Evolutionary conservation across 306 rosid species (phyloP).

Genomic region (Carpinus fangiana): DNA sequence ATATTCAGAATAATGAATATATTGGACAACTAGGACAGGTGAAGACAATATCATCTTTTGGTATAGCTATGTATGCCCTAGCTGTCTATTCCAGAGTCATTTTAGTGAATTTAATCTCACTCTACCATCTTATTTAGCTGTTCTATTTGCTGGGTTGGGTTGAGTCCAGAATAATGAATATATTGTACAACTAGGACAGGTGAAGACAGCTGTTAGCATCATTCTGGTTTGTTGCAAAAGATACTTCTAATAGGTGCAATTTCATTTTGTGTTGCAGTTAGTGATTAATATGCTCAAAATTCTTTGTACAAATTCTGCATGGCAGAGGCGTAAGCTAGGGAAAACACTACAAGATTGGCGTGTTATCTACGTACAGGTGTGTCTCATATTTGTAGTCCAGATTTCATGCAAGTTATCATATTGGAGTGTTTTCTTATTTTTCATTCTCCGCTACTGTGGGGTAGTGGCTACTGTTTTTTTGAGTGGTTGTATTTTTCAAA

Average conservation of each 20-base stretch:
- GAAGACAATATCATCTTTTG: conserved; percentile 29
- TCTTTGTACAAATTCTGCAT: conserved; percentile 87
- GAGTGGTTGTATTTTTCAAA: background rate
- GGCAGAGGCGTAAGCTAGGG: conserved; percentile 99
- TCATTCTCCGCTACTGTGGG: background rate
- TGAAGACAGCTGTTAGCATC: background rate
- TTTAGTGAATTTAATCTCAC: background rate
- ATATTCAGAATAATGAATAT: conserved; percentile 69
- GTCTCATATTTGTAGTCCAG: conserved; percentile 28
- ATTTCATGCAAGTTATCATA: background rate
- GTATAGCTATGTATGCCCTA: conserved; percentile 4
- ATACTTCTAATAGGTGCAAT: conserved; percentile 32
- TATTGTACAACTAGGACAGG: background rate
- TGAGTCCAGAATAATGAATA: conserved; percentile 6
- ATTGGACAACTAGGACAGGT: conserved; percentile 89
- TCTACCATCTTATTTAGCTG: background rate
- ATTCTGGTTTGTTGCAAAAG: conserved; percentile 12
- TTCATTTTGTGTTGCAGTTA: conserved; percentile 55
- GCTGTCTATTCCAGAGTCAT: background rate
- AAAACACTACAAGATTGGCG: conserved; percentile 97
- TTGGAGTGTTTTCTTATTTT: background rate
- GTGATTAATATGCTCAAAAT: conserved; percentile 74
- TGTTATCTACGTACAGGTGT: conserved; percentile 77
- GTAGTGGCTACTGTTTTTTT: background rate
- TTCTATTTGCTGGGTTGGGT: background rate